Conservation (phyloP, 2,329 filamentous ascomycete genomes). For the Aspergillus proliferans region DNA sequence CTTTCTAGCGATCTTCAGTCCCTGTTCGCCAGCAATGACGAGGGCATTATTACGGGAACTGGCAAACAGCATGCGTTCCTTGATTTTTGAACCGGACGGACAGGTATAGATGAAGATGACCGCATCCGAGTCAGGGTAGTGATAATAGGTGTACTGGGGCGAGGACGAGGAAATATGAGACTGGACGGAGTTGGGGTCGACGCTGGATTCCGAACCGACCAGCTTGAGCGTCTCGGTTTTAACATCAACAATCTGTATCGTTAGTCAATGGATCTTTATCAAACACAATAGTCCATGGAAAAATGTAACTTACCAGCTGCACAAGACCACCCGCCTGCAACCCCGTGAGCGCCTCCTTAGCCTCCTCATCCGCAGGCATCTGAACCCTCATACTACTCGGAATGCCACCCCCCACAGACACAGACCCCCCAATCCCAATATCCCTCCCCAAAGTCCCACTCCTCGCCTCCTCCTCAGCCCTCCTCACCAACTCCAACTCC, state of each 20-base stretch:
- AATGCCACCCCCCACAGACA: conserved; percentile 12
- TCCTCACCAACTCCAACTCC: conserved; percentile 51
- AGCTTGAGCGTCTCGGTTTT: conserved; percentile 52
- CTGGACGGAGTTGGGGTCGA: conserved; percentile 41
- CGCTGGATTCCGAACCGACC: conserved; percentile 38
- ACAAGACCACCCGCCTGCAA: conserved; percentile 39
- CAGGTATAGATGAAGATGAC: conserved; percentile 61
- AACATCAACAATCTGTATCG: conserved; percentile 32
- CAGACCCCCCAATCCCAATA: conserved; percentile 41
- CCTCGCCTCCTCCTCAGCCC: conserved; percentile 53
- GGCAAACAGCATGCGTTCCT: conserved; percentile 61
- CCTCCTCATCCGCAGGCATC: conserved; percentile 49
- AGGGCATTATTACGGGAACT: conserved; percentile 53
- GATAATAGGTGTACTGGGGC: conserved; percentile 58
- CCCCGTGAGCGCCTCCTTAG: conserved; percentile 45
- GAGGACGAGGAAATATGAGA: conserved; percentile 46
- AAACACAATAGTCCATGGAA: conserved; percentile 4
- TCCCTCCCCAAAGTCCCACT: conserved; percentile 47
- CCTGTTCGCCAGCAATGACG: conserved; percentile 48
- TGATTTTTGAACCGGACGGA: conserved; percentile 55
- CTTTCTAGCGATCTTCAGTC: conserved; percentile 53
- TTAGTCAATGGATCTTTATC: neutral
- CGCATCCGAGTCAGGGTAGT: conserved; percentile 41
- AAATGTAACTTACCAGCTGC: conserved; percentile 41
- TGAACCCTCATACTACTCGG: conserved; percentile 39